Conservation (phyloP, 441 rosid species). For the Rhodomyrtus psidioides region DNA sequence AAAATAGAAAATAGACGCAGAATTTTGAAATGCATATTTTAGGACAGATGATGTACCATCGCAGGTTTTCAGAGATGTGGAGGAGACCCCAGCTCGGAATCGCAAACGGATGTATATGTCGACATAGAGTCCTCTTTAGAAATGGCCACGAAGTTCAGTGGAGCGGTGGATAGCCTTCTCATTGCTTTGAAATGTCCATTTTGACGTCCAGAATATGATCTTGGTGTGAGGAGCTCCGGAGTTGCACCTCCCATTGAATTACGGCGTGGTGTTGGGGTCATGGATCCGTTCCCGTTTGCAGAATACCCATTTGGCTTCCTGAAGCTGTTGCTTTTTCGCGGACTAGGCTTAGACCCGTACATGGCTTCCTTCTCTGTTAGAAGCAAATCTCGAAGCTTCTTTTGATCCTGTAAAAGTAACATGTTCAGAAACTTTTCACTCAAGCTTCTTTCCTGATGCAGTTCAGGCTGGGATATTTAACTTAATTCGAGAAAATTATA, state of each 20-base stretch:
- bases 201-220: conserved; percentile 83
- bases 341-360: conserved; percentile 96
- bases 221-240: conserved; percentile 61
- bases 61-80: conserved; percentile 32
- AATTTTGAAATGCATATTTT: neutral
- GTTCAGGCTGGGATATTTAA: neutral
- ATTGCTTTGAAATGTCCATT: conserved; percentile 83
- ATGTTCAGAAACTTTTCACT: neutral
- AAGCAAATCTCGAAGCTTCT: conserved; percentile 90
- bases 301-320: conserved; percentile 69
- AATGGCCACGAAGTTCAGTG: conserved; percentile 74
- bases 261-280: conserved; percentile 84
- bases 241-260: conserved; percentile 56
- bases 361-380: conserved; percentile 75
- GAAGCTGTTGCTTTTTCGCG: conserved; percentile 75
- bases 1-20: neutral
- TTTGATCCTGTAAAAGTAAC: conserved; percentile 60
- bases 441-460: neutral
- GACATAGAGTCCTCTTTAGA: conserved; percentile 88
- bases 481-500: neutral
- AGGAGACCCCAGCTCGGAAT: conserved; percentile 87
- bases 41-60: conserved; percentile 19
- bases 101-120: conserved; percentile 70
- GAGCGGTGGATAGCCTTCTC: conserved; percentile 77
- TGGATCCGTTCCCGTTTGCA: conserved; percentile 78